Evolutionary conservation across 2,329 filamentous ascomycete genomes (phyloP).

Genomic region (Neonectria magnoliae): DNA sequence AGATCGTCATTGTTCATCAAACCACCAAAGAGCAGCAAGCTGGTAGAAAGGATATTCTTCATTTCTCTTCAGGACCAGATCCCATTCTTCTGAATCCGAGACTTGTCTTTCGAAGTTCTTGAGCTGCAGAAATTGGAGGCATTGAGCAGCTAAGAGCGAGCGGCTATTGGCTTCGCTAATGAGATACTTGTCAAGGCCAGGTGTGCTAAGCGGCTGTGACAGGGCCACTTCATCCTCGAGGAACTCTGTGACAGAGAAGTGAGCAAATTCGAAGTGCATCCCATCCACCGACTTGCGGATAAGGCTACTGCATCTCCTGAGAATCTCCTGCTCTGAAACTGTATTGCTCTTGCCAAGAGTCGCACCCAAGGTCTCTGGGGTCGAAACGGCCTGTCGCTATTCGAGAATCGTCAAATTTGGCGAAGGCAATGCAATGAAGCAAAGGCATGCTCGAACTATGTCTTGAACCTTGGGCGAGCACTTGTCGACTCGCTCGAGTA

Average conservation of each 20-base stretch:
- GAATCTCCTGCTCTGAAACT: conserved; percentile 14
- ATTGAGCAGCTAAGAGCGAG: conserved; percentile 1
- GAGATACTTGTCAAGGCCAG: neutral
- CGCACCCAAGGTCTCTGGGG: fast-evolving
- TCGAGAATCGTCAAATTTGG: neutral
- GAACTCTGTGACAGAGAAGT: conserved; percentile 32
- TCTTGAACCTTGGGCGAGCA: neutral
- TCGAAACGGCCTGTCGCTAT: conserved; percentile 23
- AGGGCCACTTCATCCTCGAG: neutral
- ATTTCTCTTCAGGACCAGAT: neutral
- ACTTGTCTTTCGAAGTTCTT: neutral
- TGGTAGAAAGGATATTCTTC: conserved; percentile 16
- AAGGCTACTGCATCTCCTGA: conserved; percentile 22
- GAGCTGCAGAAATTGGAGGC: conserved; percentile 20
- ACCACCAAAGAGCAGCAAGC: too few species aligned
- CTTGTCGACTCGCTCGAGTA: conserved; percentile 6
- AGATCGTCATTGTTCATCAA: too few species aligned
- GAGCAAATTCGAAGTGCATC: conserved; percentile 16
- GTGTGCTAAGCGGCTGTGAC: fast-evolving
- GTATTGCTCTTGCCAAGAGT: neutral
- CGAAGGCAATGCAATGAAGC: neutral
- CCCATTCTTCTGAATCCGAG: too few species aligned
- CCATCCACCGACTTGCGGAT: conserved; percentile 3
- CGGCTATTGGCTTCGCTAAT: fast-evolving
- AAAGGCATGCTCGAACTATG: conserved; percentile 19